Evolutionary conservation across 106 monocot genomes (phyloP).

Genomic region (Agapanthus africanus): DNA sequence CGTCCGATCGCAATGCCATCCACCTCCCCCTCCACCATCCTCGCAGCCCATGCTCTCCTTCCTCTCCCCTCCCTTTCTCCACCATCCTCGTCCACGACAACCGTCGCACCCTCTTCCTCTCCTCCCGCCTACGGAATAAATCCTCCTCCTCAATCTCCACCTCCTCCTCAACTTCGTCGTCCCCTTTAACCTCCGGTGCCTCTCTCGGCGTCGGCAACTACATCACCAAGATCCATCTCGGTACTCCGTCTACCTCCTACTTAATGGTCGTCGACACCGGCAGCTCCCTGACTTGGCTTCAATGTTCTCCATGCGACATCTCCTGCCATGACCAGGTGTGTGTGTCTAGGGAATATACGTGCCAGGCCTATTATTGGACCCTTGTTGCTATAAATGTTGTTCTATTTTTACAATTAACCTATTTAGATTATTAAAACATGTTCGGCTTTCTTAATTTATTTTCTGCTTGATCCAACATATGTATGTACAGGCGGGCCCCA

Average conservation of each 20-base stretch:
- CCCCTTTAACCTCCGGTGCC: conserved; percentile 32
- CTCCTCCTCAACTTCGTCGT: conserved; percentile 1
- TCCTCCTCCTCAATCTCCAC: background rate
- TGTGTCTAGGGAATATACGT: no score
- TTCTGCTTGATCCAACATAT: no score
- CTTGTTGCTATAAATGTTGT: no score
- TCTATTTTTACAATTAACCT: no score
- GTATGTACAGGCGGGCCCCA: conserved; percentile 28
- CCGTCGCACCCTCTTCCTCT: conserved; percentile 35
- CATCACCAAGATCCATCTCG: conserved; percentile 56
- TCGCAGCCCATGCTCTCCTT: conserved; percentile 15
- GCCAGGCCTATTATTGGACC: no score
- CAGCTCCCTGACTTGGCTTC: conserved; percentile 84
- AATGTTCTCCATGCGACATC: conserved; percentile 72
- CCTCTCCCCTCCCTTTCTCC: no score
- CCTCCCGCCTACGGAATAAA: conserved; percentile 25
- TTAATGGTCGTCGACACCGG: conserved; percentile 87
- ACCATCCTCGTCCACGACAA: conserved; percentile 53
- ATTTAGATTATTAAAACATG: no score
- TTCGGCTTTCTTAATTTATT: no score
- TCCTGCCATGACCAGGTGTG: conserved; percentile 37
- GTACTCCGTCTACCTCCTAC: conserved; percentile 49
- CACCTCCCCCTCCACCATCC: conserved; percentile 55
- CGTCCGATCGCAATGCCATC: conserved; percentile 21
- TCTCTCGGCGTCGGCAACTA: conserved; percentile 70